Conservation (phyloP, 495 filamentous ascomycete genomes). For the Podospora fimiseda region DNA sequence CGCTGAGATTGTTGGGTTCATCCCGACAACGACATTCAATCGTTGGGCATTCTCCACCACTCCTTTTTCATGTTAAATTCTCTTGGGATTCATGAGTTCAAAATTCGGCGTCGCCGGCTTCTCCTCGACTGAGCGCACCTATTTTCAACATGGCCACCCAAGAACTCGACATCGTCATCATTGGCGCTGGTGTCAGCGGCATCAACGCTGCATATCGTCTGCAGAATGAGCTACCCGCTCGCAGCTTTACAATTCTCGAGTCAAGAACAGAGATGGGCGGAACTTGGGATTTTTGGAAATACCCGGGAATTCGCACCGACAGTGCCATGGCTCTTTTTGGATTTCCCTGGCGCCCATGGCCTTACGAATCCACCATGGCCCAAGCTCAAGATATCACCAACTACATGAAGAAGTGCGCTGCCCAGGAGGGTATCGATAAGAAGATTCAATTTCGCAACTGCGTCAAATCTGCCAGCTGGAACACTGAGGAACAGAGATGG, state of each 20-base stretch:
- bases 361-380: conserved; percentile 51
- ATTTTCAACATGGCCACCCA: conserved; percentile 10
- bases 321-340: conserved; percentile 63
- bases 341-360: conserved; percentile 65
- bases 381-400: conserved; percentile 51
- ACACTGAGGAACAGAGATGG: conserved; percentile 55
- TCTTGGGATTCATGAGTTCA: too few species aligned
- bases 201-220: conserved; percentile 70
- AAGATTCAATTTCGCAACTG: conserved; percentile 56
- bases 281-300: conserved; percentile 68
- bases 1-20: too few species aligned
- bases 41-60: too few species aligned
- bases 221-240: conserved; percentile 51
- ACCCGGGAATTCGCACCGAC: conserved; percentile 64
- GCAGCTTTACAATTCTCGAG: conserved; percentile 57
- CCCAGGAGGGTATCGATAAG: conserved; percentile 53
- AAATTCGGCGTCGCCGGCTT: too few species aligned
- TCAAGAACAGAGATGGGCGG: conserved; percentile 54
- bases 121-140: too few species aligned
- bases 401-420: conserved; percentile 57
- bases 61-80: too few species aligned
- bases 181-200: conserved; percentile 70
- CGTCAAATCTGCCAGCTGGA: conserved; percentile 53
- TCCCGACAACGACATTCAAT: too few species aligned
- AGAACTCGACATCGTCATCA: conserved; percentile 55